Base-by-base conservation (phyloP, 768 basidiomycete genomes). In the Calvatia gigantea region DNA sequence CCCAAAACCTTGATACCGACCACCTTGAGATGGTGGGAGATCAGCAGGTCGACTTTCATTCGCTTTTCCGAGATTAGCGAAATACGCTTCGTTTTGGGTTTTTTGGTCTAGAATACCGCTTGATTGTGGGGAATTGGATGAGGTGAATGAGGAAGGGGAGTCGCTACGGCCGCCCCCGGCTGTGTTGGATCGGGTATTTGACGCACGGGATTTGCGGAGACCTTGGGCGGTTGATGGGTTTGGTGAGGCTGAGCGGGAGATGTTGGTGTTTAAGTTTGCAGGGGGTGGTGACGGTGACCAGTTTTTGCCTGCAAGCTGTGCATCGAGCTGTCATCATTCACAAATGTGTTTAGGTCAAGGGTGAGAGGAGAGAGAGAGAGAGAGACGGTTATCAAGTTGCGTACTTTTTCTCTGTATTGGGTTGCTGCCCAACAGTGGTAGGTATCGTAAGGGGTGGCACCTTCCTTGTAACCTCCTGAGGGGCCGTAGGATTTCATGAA, bases 391-490 rank as follows among this genome's bases (percentile, higher is more conserved):
- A n/a, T n/a, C 38, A 31, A 38, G 43, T 4, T 38, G 57, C 75
- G 51, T 61, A 90, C 94, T 79, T 97, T 99, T 70, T 94, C 91
- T 39, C 90, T 84, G 71, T 98, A 98, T 71, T 98, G 94, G 2
- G 89, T 76, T 1, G 94, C 96, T 2, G 94, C 91, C 93, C 95
- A 97, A 35, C 83, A 89, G 65, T 93, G 91, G 70, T 98, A 98
- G 53, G 82, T 92, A 61, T 92, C 86, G 62, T 87, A 80, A 28
- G 85, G 64, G 57, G 73, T 82, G 64, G 85, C 77, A 51, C 73
- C 76, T 31, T 84, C 80, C 46, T 74, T 82, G 73, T 86, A 87
- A 6, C 89, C 91, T 35, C 86, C 86, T 62, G 83, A 81, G 52
- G 88, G 85, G 38, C 74, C 65, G 67, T 93, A 92, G 38, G 83